Base-by-base conservation (phyloP, 805 yeast genomes). In the Ogataea methanolica region DNA sequence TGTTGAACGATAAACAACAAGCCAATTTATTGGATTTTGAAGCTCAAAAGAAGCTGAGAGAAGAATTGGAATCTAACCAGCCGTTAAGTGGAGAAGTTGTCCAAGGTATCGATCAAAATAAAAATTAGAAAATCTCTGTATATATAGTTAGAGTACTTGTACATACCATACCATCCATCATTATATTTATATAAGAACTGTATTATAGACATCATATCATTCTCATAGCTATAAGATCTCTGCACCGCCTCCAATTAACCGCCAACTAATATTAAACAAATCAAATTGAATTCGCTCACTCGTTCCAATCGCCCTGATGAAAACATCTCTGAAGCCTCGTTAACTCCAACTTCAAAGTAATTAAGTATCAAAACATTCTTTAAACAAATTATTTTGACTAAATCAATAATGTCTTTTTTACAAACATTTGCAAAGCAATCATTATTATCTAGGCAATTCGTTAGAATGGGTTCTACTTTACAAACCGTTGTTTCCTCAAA, bases 21-120 rank as follows among this genome's bases (percentile, higher is more conserved):
- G 82, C 76, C 38, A 87, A 87, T 63, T 73, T 80, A 48, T 65
- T 71, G 41, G 95, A 87, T 52, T 89, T 85, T 60, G 78, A 75
- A 49, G 73, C 76, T 43, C 94, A 87, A 60, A 75, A 75, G 56
- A 75, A 75, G 51, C 72, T 87, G 56, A 71, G 76, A 54, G 75
- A 79, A 50, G 72, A 82, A 55, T 78, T 76, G 50, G 83, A 78
- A 53, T 63, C 72, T 37, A 53, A 76, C 8, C 95, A 87, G 62
- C 91, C 91, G 6, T 69, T 87, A 36, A 68, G 76, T 6, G 84
- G 84, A 16, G 71, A 76, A 33, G 63, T 77, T 6, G 60, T 70
- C 4, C 63, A 75, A 5, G 78, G 76, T 19, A 66, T 72, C 19
- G 76, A 72, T 15, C 37, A 47, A 16, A 46, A 33, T 21, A 11